Percentiles rank a stretch among this genome's conserved stretches.
phyloP scores from a whole-genome alignment of 2,329 filamentous ascomycete species.

The Arthrobotrys musiformis region DNA sequence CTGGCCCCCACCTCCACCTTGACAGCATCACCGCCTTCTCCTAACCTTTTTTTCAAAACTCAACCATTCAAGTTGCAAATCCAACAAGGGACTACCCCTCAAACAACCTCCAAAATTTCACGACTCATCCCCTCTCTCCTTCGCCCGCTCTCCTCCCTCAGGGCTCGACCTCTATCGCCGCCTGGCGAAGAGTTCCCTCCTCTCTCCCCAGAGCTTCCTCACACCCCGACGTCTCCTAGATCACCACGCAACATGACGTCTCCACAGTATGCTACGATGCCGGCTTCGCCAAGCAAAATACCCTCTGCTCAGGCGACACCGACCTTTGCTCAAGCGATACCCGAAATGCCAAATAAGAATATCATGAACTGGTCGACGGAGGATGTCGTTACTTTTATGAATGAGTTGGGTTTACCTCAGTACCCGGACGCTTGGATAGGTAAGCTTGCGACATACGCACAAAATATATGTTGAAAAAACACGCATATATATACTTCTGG shows the following conservation, averaged over 20 bases:
- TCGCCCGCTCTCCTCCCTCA: slow-evolving; percentile 57
- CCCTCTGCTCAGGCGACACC: slow-evolving; percentile 55
- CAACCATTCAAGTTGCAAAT: background rate
- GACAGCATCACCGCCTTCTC: background rate
- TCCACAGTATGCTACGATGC: slow-evolving; percentile 53
- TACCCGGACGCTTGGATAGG: slow-evolving; percentile 86
- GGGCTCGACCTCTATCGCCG: slow-evolving; percentile 54
- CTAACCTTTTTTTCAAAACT: background rate
- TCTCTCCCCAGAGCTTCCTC: slow-evolving; percentile 53
- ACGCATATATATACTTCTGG: background rate
- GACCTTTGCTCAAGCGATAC: slow-evolving; percentile 61
- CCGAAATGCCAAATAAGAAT: slow-evolving; percentile 71
- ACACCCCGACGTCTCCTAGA: slow-evolving; percentile 54
- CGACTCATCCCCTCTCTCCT: slow-evolving; percentile 56
- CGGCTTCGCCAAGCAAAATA: slow-evolving; percentile 53
- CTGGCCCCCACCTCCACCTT: slow-evolving; percentile 2
- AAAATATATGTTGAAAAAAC: too few species aligned
- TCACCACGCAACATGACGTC: slow-evolving; percentile 55
- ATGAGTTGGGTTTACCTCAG: slow-evolving; percentile 79
- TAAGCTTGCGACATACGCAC: slow-evolving; percentile 65
- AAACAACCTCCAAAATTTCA: slow-evolving; percentile 56
- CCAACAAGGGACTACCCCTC: slow-evolving; percentile 52
- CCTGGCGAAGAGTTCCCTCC: slow-evolving; percentile 54
- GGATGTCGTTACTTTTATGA: slow-evolving; percentile 89
- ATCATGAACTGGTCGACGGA: slow-evolving; percentile 85